phyloP scores from a whole-genome alignment of 345 rosid species.

The Linum trigynum region DNA sequence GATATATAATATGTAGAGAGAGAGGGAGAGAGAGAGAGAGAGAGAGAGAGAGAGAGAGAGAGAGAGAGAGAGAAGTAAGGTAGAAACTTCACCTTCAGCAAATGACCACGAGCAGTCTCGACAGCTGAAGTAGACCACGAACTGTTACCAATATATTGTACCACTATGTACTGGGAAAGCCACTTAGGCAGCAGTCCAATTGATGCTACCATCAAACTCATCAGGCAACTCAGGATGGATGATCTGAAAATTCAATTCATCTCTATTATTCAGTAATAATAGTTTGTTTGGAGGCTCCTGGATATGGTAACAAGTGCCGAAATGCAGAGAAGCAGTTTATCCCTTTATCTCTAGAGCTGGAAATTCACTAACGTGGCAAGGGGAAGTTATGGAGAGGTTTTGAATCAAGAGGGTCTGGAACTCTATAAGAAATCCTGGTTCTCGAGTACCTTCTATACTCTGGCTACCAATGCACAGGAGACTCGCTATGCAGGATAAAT shows the following conservation, averaged over 20 bases:
- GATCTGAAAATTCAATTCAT: conserved; percentile 48
- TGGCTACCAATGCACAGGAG: too few relatives aligned
- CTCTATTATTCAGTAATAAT: conserved; percentile 4
- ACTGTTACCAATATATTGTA: conserved; percentile 36
- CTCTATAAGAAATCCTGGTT: too few relatives aligned
- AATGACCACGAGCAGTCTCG: conserved; percentile 58
- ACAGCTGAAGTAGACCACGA: conserved; percentile 64
- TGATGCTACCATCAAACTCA: conserved; percentile 38
- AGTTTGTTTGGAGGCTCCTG: neutral
- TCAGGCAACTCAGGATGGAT: conserved; percentile 31
- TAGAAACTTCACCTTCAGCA: conserved; percentile 44
- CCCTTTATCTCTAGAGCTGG: too few relatives aligned
- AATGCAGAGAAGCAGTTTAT: neutral
- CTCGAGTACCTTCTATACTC: too few relatives aligned
- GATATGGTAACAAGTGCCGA: neutral
- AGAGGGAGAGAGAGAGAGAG: conserved; percentile 4
- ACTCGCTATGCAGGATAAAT: too few relatives aligned
- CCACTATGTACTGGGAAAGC: conserved; percentile 33
- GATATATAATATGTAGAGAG: neutral
- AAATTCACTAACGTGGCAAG: too few relatives aligned
- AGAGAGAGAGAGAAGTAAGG: neutral
- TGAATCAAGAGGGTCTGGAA: too few relatives aligned
- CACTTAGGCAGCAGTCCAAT: conserved; percentile 49
- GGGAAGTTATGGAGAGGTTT: too few relatives aligned
- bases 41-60: neutral